These are phyloP conservation scores for Aspergillus diversus DNA, from an alignment of 495 filamentous ascomycete genomes.

Conservation along the genomic window DNA sequence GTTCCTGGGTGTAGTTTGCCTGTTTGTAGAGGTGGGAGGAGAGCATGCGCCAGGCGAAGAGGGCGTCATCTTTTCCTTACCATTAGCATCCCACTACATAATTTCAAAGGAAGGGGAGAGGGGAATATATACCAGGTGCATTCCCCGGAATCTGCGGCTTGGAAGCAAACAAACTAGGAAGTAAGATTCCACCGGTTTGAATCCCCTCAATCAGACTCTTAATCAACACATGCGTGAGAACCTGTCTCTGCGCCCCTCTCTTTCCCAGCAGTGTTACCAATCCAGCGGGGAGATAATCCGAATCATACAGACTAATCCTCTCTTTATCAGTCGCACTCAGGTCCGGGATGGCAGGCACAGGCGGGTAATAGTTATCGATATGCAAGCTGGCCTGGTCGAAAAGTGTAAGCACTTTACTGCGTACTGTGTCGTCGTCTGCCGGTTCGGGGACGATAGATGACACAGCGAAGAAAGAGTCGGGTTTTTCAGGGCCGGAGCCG, in stretches of 20 bases:
- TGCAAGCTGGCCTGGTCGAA: constrained; percentile 35
- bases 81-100: background rate
- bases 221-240: constrained; percentile 29
- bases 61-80: constrained; percentile 2
- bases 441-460: constrained; percentile 21
- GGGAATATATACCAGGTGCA: background rate
- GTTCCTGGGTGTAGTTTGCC: background rate
- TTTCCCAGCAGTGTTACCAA: constrained; percentile 22
- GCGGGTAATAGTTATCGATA: constrained; percentile 36
- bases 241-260: constrained; percentile 18
- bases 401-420: constrained; percentile 24
- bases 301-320: constrained; percentile 23
- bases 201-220: constrained; percentile 25
- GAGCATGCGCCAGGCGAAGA: constrained; percentile 36
- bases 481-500: background rate
- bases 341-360: background rate
- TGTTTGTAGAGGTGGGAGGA: constrained; percentile 23
- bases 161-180: constrained; percentile 22
- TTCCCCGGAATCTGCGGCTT: constrained; percentile 1
- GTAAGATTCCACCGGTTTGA: constrained; percentile 19
- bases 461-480: background rate
- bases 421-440: constrained; percentile 31
- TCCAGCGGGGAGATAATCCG: constrained; percentile 18
- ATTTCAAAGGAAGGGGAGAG: background rate
- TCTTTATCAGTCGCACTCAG: constrained; percentile 7